Evolutionary conservation across 495 filamentous ascomycete species (phyloP).

Genomic region (Rostrohypoxylon terebratum): DNA sequence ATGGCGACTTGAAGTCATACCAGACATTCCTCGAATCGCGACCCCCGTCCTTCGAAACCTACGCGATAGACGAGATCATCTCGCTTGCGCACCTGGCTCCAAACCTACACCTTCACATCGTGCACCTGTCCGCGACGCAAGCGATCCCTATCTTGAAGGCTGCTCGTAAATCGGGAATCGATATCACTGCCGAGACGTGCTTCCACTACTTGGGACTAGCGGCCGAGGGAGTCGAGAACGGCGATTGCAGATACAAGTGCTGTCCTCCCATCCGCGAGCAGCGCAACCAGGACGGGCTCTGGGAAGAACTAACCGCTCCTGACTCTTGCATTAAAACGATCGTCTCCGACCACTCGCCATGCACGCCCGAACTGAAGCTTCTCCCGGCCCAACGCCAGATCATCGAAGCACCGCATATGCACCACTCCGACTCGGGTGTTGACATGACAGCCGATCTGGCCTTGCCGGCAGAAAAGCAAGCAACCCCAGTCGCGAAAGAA

Average conservation of each 20-base stretch:
- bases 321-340: constrained; percentile 90
- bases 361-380: constrained; percentile 93
- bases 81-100: constrained; percentile 84
- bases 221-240: constrained; percentile 84
- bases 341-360: constrained; percentile 97
- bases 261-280: constrained; percentile 92
- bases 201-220: constrained; percentile 97
- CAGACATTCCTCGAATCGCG: constrained; percentile 92
- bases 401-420: constrained; percentile 51
- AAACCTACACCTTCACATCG: constrained; percentile 88
- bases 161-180: constrained; percentile 81
- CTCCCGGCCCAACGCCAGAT: constrained; percentile 73
- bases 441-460: constrained; percentile 54
- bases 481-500: constrained; percentile 9
- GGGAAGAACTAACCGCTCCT: constrained; percentile 78
- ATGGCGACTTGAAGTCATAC: constrained; percentile 83
- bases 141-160: constrained; percentile 88
- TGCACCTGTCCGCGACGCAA: constrained; percentile 92
- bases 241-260: constrained; percentile 97
- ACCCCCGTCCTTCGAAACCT: constrained; percentile 90
- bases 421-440: constrained; percentile 60
- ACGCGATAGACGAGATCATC: constrained; percentile 87
- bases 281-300: constrained; percentile 87
- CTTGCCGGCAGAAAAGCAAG: background rate
- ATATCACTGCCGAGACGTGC: constrained; percentile 97